A percentile compares a stretch with the other conserved stretches of the same genome.
phyloP scores from a whole-genome alignment of 805 yeast species.

The Myxozyma monticola region DNA sequence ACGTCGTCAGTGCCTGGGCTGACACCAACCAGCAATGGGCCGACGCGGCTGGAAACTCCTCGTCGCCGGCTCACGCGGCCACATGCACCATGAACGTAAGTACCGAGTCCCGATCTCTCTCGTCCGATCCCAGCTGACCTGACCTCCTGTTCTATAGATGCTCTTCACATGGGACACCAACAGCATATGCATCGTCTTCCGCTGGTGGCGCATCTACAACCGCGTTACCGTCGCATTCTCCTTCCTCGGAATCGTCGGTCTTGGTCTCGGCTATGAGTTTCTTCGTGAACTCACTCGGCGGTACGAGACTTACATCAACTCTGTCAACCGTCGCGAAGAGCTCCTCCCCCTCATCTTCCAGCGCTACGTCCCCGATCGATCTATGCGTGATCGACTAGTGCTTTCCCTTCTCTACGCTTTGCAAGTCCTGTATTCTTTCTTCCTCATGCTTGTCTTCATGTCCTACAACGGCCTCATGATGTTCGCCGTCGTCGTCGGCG shows the following conservation, averaged over 20 bases:
- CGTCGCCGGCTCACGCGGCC: no score
- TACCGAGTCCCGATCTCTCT: no score
- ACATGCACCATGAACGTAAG: no score
- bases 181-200: conserved; percentile 27
- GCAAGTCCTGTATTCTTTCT: conserved; percentile 28
- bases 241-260: conserved; percentile 29
- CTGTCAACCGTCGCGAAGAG: conserved; percentile 9
- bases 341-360: conserved; percentile 16
- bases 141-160: no score
- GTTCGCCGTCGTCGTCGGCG: conserved; percentile 28
- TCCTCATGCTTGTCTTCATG: conserved; percentile 31
- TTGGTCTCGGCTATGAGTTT: conserved; percentile 29
- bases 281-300: conserved; percentile 29
- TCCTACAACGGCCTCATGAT: conserved; percentile 26
- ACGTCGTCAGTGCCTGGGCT: no score
- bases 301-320: conserved; percentile 20
- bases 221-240: conserved; percentile 22
- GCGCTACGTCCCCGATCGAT: conserved; percentile 22
- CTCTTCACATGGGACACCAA: conserved; percentile 29
- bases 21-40: no score
- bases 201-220: conserved; percentile 27
- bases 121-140: no score
- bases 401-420: conserved; percentile 23
- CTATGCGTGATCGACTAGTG: conserved; percentile 18
- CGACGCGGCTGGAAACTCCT: no score